A percentile compares a stretch with the other conserved stretches of the same genome.
phyloP scores from a whole-genome alignment of 768 basidiomycete species.

The Tephrocybe sp. region DNA sequence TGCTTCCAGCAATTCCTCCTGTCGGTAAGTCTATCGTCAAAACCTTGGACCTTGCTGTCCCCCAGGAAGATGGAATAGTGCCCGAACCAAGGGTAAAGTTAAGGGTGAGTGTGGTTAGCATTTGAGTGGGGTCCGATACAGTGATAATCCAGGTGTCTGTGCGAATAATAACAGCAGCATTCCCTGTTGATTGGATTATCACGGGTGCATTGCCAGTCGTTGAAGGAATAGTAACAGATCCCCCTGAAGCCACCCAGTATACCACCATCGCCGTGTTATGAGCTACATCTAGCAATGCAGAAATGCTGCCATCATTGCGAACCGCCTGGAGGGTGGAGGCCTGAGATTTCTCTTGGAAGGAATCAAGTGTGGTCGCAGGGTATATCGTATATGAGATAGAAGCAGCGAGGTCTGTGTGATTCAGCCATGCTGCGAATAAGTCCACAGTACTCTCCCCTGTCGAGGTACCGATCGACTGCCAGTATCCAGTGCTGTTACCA shows the following conservation, averaged over 20 bases:
- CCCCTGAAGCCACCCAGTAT: conserved; percentile 54
- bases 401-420: conserved; percentile 31
- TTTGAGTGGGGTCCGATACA: conserved; percentile 69
- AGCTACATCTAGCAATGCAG: conserved; percentile 46
- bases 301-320: conserved; percentile 45
- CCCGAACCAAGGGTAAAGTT: conserved; percentile 22
- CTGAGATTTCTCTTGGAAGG: conserved; percentile 38
- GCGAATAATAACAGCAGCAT: conserved; percentile 44
- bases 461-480: conserved; percentile 64
- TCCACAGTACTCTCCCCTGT: conserved; percentile 51
- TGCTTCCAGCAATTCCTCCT: conserved; percentile 23
- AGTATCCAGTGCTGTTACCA: conserved; percentile 53
- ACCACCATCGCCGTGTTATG: conserved; percentile 44
- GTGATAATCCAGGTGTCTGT: conserved; percentile 42
- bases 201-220: conserved; percentile 21
- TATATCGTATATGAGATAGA: conserved; percentile 54
- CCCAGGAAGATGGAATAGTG: conserved; percentile 10
- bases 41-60: conserved; percentile 23
- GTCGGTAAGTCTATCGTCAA: conserved; percentile 21
- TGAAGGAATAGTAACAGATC: conserved; percentile 35
- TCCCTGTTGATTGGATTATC: conserved; percentile 36
- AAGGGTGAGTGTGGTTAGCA: conserved; percentile 30
- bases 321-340: conserved; percentile 31
- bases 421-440: conserved; percentile 64
- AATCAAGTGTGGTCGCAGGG: conserved; percentile 43